phyloP scores from a whole-genome alignment of 352 stramenopile species.

The Globisporangium alternatum region DNA sequence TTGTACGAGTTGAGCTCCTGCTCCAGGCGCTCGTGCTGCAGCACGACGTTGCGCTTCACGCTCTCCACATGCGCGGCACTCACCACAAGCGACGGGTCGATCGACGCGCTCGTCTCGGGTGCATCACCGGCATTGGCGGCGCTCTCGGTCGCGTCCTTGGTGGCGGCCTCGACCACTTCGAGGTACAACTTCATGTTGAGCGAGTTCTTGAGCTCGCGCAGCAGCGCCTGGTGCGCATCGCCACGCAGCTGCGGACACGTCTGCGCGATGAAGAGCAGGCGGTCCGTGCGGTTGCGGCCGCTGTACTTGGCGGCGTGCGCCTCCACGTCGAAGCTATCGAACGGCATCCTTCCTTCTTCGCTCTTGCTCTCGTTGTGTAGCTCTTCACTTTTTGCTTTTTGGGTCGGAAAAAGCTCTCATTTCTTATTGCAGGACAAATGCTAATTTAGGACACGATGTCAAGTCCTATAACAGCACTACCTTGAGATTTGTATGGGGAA shows the following conservation, averaged over 20 bases:
- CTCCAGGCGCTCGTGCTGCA: conserved; percentile 81
- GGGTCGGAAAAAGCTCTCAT: neutral
- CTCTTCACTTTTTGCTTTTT: conserved; percentile 2
- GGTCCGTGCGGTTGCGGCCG: conserved; percentile 71
- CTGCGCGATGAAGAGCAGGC: conserved; percentile 69
- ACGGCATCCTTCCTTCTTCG: conserved; percentile 12
- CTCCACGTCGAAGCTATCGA: conserved; percentile 81
- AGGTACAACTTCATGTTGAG: conserved; percentile 74
- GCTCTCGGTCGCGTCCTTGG: conserved; percentile 20
- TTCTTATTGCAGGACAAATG: neutral
- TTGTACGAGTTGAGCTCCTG: conserved; percentile 91
- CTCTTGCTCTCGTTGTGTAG: conserved; percentile 18
- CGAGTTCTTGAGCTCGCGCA: conserved; percentile 56
- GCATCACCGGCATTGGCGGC: neutral
- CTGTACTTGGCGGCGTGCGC: conserved; percentile 81
- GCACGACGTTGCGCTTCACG: conserved; percentile 53
- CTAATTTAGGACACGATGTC: neutral
- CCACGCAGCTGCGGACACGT: conserved; percentile 36
- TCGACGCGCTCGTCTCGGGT: conserved; percentile 25
- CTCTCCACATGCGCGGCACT: conserved; percentile 57
- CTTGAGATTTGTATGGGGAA: neutral
- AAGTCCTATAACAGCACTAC: neutral
- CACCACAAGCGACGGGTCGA: conserved; percentile 22
- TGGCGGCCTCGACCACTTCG: conserved; percentile 45
- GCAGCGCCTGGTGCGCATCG: conserved; percentile 49